Conservation (phyloP, 1,139 yeast species). For the Pneumocystis wakefieldiae region DNA sequence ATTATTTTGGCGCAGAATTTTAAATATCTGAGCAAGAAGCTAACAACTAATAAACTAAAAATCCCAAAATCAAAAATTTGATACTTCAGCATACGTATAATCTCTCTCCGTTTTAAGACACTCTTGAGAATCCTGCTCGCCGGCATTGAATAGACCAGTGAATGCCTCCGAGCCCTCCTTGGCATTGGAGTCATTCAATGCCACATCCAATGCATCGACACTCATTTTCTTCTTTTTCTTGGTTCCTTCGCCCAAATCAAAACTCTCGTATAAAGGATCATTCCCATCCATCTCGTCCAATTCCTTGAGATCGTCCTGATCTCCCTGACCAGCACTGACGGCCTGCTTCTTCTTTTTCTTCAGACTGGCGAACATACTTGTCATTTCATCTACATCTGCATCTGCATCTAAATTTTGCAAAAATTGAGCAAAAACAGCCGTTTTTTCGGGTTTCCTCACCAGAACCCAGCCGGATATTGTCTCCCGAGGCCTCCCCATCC, state of each 20-base stretch:
- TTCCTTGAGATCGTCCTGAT: slow-evolving; percentile 19
- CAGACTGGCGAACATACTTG: slow-evolving; percentile 33
- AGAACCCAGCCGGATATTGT: not conserved
- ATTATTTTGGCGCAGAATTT: slow-evolving; percentile 74
- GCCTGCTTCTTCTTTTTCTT: slow-evolving; percentile 37
- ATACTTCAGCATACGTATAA: slow-evolving; percentile 60
- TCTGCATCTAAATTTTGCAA: slow-evolving; percentile 16
- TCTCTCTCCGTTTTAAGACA: slow-evolving; percentile 31
- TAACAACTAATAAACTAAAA: not conserved
- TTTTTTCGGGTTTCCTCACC: not conserved
- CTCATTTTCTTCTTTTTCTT: not conserved
- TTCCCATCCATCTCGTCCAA: slow-evolving; percentile 23
- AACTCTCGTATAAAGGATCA: slow-evolving; percentile 17
- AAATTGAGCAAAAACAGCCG: not conserved
- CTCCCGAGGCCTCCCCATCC: not conserved
- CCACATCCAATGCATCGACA: not conserved
- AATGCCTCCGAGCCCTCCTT: slow-evolving; percentile 12
- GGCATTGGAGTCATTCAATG: slow-evolving; percentile 3
- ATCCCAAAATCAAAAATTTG: slow-evolving; percentile 46
- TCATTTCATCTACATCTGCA: slow-evolving; percentile 29
- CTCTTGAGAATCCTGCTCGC: slow-evolving; percentile 1
- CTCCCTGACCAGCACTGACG: slow-evolving; percentile 19
- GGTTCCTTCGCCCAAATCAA: not conserved
- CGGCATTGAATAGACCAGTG: slow-evolving; percentile 1
- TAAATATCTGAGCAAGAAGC: slow-evolving; percentile 28